Evolutionary conservation across 352 stramenopile species (phyloP).

Genomic region (Thalassiosira livingstoniorum): DNA sequence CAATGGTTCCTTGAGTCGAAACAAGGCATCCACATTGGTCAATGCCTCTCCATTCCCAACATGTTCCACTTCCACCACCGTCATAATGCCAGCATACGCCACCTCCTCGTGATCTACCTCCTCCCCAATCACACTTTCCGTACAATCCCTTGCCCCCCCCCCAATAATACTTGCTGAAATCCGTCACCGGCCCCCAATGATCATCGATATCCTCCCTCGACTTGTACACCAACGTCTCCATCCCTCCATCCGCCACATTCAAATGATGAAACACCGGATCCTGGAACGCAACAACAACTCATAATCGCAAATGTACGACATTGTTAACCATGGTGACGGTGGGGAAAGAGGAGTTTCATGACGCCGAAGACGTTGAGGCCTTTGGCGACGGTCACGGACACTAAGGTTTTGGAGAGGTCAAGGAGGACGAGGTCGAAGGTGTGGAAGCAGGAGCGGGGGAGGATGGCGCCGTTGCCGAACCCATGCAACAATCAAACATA

Average conservation of each 20-base stretch:
- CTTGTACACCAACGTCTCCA: conserved; percentile 64
- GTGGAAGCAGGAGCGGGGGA: conserved; percentile 69
- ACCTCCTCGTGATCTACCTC: conserved; percentile 40
- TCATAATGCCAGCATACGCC: conserved; percentile 73
- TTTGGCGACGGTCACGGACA: conserved; percentile 74
- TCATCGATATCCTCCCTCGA: conserved; percentile 53
- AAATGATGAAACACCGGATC: conserved; percentile 56
- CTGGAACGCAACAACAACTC: conserved; percentile 53
- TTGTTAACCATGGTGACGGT: conserved; percentile 83
- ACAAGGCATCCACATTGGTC: no score
- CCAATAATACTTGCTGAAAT: conserved; percentile 68
- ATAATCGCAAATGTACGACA: conserved; percentile 73
- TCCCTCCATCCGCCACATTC: conserved; percentile 38
- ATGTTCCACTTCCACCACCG: conserved; percentile 82
- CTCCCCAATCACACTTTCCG: background rate
- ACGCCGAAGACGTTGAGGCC: conserved; percentile 79
- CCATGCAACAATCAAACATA: no score
- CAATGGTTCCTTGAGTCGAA: conserved; percentile 42
- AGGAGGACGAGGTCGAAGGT: conserved; percentile 79
- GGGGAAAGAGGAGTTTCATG: conserved; percentile 74
- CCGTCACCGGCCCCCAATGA: conserved; percentile 61
- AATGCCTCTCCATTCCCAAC: conserved; percentile 20
- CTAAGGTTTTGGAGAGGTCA: conserved; percentile 74
- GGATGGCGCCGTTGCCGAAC: conserved; percentile 77
- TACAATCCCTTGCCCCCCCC: conserved; percentile 45